A percentile compares a stretch with the other conserved stretches of the same genome.
These are phyloP conservation scores for Aureobasidium leucospermi DNA, from an alignment of 2,329 filamentous ascomycete species.

Conservation along the genomic window DNA sequence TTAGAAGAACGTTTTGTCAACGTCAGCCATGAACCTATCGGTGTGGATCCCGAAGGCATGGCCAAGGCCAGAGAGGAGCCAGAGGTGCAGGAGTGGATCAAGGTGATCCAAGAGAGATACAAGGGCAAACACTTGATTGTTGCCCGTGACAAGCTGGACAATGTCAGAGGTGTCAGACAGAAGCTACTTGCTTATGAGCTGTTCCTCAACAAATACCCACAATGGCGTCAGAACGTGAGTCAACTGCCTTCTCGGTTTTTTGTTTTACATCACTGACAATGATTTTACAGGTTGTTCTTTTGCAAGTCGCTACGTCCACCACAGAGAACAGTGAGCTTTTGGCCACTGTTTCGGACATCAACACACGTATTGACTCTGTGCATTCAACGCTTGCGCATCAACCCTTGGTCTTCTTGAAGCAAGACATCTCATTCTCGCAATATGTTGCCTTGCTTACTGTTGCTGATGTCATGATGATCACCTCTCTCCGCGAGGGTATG, in stretches of 20 bases:
- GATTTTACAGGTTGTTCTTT: conserved; percentile 62
- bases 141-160: conserved; percentile 87
- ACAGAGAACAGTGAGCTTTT: conserved; percentile 84
- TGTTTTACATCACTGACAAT: conserved; percentile 3
- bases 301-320: conserved; percentile 87
- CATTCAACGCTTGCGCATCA: conserved; percentile 89
- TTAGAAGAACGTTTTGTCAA: conserved; percentile 91
- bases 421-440: conserved; percentile 87
- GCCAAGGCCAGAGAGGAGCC: conserved; percentile 50
- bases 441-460: conserved; percentile 88
- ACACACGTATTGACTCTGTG: conserved; percentile 84
- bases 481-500: conserved; percentile 93
- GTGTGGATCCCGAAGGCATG: conserved; percentile 56
- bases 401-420: conserved; percentile 86
- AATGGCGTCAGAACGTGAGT: conserved; percentile 67
- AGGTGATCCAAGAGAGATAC: conserved; percentile 75
- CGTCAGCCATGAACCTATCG: conserved; percentile 77
- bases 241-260: not conserved
- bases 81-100: conserved; percentile 71
- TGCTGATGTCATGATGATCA: conserved; percentile 89
- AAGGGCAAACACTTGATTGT: conserved; percentile 85
- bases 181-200: conserved; percentile 89
- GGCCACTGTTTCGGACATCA: conserved; percentile 84
- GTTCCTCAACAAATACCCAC: conserved; percentile 87
- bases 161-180: conserved; percentile 84